These are phyloP conservation scores for Solanum virginianum DNA, from an alignment of 257 asterid genomes.

Conservation along the genomic window DNA sequence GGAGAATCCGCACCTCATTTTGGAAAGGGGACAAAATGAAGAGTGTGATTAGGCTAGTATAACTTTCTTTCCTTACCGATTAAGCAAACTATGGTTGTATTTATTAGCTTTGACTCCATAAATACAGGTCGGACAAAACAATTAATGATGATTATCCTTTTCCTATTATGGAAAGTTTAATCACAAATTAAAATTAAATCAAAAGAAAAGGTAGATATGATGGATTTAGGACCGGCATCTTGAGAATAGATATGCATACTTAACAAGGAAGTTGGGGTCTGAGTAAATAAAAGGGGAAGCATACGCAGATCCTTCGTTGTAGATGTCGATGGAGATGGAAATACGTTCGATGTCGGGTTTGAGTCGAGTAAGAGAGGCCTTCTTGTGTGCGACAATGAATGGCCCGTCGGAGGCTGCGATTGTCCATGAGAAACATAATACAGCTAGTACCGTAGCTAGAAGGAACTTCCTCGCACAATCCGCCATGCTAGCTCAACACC, in stretches of 20 bases:
- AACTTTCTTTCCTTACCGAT: background rate
- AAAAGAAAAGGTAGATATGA: background rate
- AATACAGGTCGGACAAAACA: background rate
- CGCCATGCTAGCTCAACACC: constrained; percentile 11
- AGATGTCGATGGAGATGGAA: constrained; percentile 59
- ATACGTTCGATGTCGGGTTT: constrained; percentile 68
- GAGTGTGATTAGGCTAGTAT: background rate
- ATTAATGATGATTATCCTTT: background rate
- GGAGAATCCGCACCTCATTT: background rate
- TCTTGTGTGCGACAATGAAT: constrained; percentile 77
- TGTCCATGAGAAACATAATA: constrained; percentile 13
- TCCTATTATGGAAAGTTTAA: background rate
- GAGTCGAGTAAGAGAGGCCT: constrained; percentile 62
- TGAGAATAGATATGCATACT: too few relatives aligned
- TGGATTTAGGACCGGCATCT: background rate
- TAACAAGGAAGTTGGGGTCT: constrained; percentile 11
- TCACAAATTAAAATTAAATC: background rate
- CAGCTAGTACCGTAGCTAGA: constrained; percentile 16
- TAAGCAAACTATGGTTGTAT: background rate
- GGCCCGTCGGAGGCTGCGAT: constrained; percentile 56
- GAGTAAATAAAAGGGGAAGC: background rate
- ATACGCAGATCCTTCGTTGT: constrained; percentile 87
- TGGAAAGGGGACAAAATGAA: background rate
- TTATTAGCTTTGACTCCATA: background rate
- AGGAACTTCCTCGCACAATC: constrained; percentile 3